Evolutionary conservation across 2,329 filamentous ascomycete genomes (phyloP).

Genomic region (Alternaria brassicae): DNA sequence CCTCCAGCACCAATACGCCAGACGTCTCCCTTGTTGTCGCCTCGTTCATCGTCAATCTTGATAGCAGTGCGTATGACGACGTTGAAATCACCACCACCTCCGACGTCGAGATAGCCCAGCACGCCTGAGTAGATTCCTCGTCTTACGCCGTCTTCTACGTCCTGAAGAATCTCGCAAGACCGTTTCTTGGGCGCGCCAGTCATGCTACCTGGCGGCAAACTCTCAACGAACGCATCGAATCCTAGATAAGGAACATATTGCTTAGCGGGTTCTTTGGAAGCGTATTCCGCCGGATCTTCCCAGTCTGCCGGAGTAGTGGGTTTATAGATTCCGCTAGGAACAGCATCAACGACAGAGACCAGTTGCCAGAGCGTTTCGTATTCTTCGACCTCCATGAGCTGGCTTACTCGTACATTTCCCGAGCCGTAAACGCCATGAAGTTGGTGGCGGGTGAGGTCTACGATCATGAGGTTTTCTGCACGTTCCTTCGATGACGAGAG

Average conservation of each 20-base stretch:
- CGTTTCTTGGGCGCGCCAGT: constrained; percentile 95
- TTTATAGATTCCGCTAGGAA: constrained; percentile 34
- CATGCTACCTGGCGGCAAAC: constrained; percentile 91
- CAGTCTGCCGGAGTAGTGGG: constrained; percentile 40
- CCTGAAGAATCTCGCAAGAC: constrained; percentile 80
- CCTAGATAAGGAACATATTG: constrained; percentile 57
- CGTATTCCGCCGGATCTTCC: constrained; percentile 39
- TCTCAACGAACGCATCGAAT: constrained; percentile 76
- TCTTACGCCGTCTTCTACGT: constrained; percentile 68
- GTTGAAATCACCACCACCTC: constrained; percentile 86
- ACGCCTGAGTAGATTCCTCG: constrained; percentile 87
- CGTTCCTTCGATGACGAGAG: constrained; percentile 86
- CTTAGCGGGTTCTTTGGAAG: constrained; percentile 14
- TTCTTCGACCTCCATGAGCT: constrained; percentile 86
- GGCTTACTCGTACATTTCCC: constrained; percentile 74
- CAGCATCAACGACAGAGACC: constrained; percentile 82
- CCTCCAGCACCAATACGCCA: constrained; percentile 92
- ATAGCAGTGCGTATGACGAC: constrained; percentile 89
- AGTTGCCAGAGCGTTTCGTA: constrained; percentile 92
- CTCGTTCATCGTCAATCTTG: constrained; percentile 40
- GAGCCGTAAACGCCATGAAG: constrained; percentile 83
- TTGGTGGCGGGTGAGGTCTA: constrained; percentile 94
- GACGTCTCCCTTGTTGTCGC: constrained; percentile 54
- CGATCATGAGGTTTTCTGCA: constrained; percentile 98
- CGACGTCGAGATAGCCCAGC: constrained; percentile 86